These are phyloP conservation scores for Psophocarpus tetragonolobus DNA, from an alignment of 306 rosid genomes.

Conservation along the genomic window DNA sequence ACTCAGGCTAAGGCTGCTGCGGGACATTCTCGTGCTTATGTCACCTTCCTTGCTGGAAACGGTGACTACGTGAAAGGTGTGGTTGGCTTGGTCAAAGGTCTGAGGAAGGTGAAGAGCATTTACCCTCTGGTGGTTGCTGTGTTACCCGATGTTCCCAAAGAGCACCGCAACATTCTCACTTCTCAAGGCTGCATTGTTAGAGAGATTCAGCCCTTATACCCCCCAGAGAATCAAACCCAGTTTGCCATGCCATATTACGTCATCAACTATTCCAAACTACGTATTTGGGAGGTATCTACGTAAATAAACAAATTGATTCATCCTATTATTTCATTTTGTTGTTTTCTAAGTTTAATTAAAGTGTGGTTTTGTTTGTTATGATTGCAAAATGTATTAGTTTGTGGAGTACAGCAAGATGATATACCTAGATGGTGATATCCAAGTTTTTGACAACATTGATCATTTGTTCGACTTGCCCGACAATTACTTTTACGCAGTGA, in stretches of 20 bases:
- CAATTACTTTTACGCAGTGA: slow-evolving; percentile 64
- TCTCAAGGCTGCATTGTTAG: slow-evolving; percentile 71
- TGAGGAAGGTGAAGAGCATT: slow-evolving; percentile 56
- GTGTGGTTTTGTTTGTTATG: neutral
- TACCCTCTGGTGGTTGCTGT: slow-evolving; percentile 83
- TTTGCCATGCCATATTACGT: slow-evolving; percentile 92
- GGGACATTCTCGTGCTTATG: slow-evolving; percentile 52
- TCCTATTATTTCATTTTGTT: neutral
- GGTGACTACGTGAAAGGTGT: slow-evolving; percentile 85
- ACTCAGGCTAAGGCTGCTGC: neutral
- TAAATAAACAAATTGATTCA: neutral
- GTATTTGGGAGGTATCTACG: slow-evolving; percentile 80
- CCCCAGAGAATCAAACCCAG: slow-evolving; percentile 72
- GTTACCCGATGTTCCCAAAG: slow-evolving; percentile 77
- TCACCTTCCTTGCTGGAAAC: slow-evolving; percentile 78
- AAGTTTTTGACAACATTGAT: slow-evolving; percentile 73
- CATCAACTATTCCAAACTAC: slow-evolving; percentile 89
- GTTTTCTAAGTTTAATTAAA: neutral
- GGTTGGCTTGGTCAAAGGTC: slow-evolving; percentile 84
- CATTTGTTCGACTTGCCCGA: slow-evolving; percentile 61
- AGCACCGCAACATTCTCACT: slow-evolving; percentile 60
- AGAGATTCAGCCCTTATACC: slow-evolving; percentile 73
- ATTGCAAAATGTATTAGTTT: slow-evolving; percentile 45
- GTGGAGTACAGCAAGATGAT: slow-evolving; percentile 84
- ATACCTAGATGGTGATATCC: slow-evolving; percentile 79